Percentiles rank a stretch among this genome's conserved stretches.
These are phyloP conservation scores for Serendipita indica DNA, from an alignment of 768 basidiomycete genomes.

Conservation along the genomic window DNA sequence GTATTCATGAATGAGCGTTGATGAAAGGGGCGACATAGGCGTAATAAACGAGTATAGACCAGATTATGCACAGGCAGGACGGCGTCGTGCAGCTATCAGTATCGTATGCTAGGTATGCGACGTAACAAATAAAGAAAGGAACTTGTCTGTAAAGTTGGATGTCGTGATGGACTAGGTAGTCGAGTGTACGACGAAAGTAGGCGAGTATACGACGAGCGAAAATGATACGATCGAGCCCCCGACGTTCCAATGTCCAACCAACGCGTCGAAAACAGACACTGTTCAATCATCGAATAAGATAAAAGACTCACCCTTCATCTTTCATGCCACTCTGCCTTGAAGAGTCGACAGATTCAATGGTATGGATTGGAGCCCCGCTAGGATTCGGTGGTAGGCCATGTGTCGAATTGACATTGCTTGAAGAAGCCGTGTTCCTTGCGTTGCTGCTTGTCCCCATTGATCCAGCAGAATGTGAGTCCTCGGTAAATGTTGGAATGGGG, in stretches of 20 bases:
- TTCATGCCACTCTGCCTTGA: constrained; percentile 75
- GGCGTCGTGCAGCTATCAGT: constrained; percentile 58
- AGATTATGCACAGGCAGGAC: constrained; percentile 18
- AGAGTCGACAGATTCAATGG: constrained; percentile 23
- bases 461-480: constrained; percentile 23
- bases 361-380: constrained; percentile 16
- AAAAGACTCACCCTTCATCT: constrained; percentile 83
- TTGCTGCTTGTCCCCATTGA: too few relatives aligned
- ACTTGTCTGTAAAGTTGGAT: constrained; percentile 35
- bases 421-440: too few relatives aligned
- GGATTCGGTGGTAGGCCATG: constrained; percentile 11
- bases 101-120: constrained; percentile 55
- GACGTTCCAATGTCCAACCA: too few relatives aligned
- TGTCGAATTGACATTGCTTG: too few relatives aligned
- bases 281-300: constrained; percentile 13
- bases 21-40: constrained; percentile 18
- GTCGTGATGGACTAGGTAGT: too few relatives aligned
- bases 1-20: constrained; percentile 19
- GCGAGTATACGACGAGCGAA: too few relatives aligned
- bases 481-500: constrained; percentile 22
- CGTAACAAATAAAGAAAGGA: constrained; percentile 42
- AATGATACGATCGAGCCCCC: too few relatives aligned
- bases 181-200: too few relatives aligned
- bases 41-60: constrained; percentile 8
- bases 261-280: constrained; percentile 12